Evolutionary conservation across 345 rosid genomes (phyloP).

Genomic region (Eucalyptus coolabah): DNA sequence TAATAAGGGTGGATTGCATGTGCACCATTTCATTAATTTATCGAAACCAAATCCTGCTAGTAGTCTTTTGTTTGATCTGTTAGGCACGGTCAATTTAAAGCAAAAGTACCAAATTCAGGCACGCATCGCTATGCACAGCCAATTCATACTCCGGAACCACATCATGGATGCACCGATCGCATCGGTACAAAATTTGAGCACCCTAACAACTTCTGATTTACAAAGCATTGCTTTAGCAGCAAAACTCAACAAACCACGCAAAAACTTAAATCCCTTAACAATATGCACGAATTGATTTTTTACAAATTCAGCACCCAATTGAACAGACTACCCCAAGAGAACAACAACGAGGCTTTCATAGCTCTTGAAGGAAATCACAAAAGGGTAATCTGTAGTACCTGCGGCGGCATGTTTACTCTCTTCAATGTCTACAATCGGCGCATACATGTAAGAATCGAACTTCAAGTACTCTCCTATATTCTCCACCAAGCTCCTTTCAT

Average conservation of each 20-base stretch:
- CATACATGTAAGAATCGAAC: constrained; percentile 33
- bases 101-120: background rate
- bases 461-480: constrained; percentile 27
- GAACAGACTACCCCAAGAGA: background rate
- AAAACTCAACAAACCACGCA: background rate
- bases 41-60: background rate
- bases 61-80: background rate
- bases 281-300: background rate
- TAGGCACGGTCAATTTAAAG: background rate
- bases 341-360: background rate
- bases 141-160: background rate
- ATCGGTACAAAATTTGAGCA: background rate
- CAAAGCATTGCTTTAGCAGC: background rate
- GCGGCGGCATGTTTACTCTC: background rate
- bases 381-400: background rate
- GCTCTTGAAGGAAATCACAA: background rate
- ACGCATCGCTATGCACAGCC: background rate
- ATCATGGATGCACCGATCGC: background rate
- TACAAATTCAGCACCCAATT: background rate
- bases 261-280: background rate
- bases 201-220: background rate
- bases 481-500: background rate
- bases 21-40: background rate
- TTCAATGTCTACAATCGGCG: constrained; percentile 6
- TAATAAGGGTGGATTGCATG: background rate